Percentiles rank a stretch among this genome's conserved stretches.
Conservation (phyloP, 2,329 filamentous ascomycete species). For the Aspergillus proliferans region DNA sequence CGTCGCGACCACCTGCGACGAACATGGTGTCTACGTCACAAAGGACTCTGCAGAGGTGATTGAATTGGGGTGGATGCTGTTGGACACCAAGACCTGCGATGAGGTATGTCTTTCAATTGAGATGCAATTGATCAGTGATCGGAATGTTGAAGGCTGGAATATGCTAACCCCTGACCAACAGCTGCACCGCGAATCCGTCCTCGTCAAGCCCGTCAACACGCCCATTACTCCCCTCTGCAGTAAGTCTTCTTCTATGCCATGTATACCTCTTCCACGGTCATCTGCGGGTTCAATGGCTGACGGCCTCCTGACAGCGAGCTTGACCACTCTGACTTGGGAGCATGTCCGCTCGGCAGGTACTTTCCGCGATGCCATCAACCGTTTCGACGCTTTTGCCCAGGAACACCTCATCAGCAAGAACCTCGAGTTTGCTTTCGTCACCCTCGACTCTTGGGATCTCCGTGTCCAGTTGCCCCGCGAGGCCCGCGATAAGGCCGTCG, state of each 20-base stretch:
- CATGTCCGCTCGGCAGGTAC: slow-evolving; percentile 96
- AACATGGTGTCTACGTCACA: slow-evolving; percentile 98
- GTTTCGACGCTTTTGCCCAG: slow-evolving; percentile 87
- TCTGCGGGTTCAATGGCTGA: slow-evolving; percentile 21
- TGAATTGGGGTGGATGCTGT: slow-evolving; percentile 94
- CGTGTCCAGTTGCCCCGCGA: slow-evolving; percentile 95
- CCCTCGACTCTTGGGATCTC: slow-evolving; percentile 95
- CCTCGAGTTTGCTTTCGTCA: slow-evolving; percentile 96
- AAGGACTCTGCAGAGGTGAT: slow-evolving; percentile 99
- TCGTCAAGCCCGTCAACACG: slow-evolving; percentile 97
- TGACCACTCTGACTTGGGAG: slow-evolving; percentile 98
- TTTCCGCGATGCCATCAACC: slow-evolving; percentile 92
- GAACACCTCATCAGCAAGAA: slow-evolving; percentile 88
- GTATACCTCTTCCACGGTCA: slow-evolving; percentile 8
- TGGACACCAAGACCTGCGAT: slow-evolving; percentile 84
- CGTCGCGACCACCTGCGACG: slow-evolving; percentile 96
- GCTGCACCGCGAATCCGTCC: slow-evolving; percentile 90
- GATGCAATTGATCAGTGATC: too few species aligned
- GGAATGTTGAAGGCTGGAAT: neutral
- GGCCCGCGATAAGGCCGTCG: slow-evolving; percentile 95
- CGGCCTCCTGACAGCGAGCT: slow-evolving; percentile 60
- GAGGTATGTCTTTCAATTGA: slow-evolving; percentile 58
- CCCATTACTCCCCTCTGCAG: slow-evolving; percentile 98
- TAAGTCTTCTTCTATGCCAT: slow-evolving; percentile 51
- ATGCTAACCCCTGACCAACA: slow-evolving; percentile 38